phyloP scores from a whole-genome alignment of 2,329 filamentous ascomycete species.

The Endoconidiophora laricicola region DNA sequence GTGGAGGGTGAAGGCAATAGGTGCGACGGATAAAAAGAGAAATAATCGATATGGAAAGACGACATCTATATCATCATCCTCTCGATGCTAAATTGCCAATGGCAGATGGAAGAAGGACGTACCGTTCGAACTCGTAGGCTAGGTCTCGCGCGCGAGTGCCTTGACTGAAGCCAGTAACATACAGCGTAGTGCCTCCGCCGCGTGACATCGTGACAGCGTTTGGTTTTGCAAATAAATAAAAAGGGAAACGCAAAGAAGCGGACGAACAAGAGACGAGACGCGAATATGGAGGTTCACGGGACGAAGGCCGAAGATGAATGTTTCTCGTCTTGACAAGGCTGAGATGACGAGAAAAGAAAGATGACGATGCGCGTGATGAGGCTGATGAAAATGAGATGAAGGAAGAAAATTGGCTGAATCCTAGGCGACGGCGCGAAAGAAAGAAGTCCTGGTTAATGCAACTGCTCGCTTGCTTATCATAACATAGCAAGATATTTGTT shows the following conservation, averaged over 20 bases:
- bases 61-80: constrained; percentile 6
- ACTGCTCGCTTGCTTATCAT: constrained; percentile 8
- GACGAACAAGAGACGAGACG: constrained; percentile 5
- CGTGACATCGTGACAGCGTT: constrained; percentile 55
- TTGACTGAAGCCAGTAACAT: constrained; percentile 98
- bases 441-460: neutral
- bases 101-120: constrained; percentile 38
- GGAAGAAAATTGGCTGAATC: constrained; percentile 1
- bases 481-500: neutral
- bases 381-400: neutral
- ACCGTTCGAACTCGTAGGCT: constrained; percentile 99
- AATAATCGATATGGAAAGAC: constrained; percentile 3
- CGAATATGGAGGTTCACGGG: neutral
- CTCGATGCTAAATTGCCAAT: neutral
- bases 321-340: neutral
- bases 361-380: neutral
- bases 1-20: too few relatives aligned
- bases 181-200: constrained; percentile 70
- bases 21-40: neutral
- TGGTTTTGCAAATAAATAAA: constrained; percentile 8
- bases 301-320: neutral
- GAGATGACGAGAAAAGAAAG: constrained; percentile 1
- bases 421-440: constrained; percentile 15
- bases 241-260: constrained; percentile 8
- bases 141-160: constrained; percentile 97